phyloP scores from a whole-genome alignment of 2,329 filamentous ascomycete genomes.

The Cordyceps militaris region DNA sequence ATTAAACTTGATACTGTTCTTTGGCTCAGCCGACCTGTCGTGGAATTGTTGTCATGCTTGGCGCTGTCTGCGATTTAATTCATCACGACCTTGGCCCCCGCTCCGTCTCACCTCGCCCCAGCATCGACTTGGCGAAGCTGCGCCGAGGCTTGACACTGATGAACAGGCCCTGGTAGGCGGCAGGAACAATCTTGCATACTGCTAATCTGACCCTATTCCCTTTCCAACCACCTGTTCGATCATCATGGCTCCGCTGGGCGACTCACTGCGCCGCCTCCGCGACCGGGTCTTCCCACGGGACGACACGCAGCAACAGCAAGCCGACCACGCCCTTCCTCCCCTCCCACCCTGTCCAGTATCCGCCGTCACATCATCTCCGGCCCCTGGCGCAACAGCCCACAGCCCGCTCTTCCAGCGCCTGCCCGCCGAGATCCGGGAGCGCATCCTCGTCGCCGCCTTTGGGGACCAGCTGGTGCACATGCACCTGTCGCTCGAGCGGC shows the following conservation, averaged over 20 bases:
- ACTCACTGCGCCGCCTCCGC: background rate
- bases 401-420: background rate
- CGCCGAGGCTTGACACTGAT: no score
- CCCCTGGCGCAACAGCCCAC: background rate
- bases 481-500: background rate
- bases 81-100: no score
- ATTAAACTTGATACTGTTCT: no score
- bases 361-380: background rate
- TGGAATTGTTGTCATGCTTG: no score
- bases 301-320: background rate
- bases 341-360: background rate
- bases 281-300: background rate
- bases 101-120: no score
- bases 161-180: no score
- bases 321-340: background rate
- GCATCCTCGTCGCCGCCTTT: background rate
- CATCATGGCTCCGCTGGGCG: background rate
- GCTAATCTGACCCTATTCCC: no score
- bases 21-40: no score
- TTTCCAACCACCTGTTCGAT: background rate
- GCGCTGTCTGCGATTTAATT: no score
- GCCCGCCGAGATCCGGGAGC: background rate
- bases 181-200: no score
- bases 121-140: no score
- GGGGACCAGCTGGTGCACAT: constrained; percentile 1